Percentiles rank a stretch among this genome's conserved stretches.
phyloP scores from a whole-genome alignment of 2,329 filamentous ascomycete species.

The Fusarium lyarnte region DNA sequence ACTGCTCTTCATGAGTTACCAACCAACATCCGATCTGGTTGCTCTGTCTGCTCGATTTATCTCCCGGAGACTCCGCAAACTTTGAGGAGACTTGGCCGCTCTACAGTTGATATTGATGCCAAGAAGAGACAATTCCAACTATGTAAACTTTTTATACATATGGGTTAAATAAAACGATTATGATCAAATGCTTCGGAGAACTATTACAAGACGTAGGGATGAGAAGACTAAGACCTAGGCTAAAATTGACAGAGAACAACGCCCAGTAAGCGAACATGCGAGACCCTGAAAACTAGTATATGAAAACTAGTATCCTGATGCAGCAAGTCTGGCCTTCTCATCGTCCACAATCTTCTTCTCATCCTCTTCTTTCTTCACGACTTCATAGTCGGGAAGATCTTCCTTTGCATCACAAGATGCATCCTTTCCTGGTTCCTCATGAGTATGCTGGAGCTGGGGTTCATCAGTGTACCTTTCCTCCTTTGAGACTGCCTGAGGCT shows the following conservation, averaged over 20 bases:
- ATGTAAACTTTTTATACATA: too few relatives aligned
- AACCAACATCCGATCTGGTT: too few relatives aligned
- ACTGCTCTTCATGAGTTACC: too few relatives aligned
- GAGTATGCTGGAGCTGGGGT: too few relatives aligned
- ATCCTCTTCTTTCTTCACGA: constrained; percentile 1
- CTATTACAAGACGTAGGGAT: background rate
- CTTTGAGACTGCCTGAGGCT: background rate
- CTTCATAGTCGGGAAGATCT: constrained; percentile 34
- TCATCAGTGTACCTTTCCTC: too few relatives aligned
- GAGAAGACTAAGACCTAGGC: background rate
- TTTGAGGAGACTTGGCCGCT: too few relatives aligned
- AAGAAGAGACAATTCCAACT: too few relatives aligned
- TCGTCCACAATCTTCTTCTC: constrained; percentile 31
- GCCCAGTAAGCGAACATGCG: background rate
- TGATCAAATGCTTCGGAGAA: background rate
- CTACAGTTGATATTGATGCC: too few relatives aligned
- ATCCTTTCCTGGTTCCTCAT: too few relatives aligned
- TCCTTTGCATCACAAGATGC: constrained; percentile 9
- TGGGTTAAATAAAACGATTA: background rate
- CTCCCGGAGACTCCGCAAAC: too few relatives aligned
- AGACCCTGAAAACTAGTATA: constrained; percentile 10
- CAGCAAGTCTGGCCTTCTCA: constrained; percentile 44
- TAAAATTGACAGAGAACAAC: background rate
- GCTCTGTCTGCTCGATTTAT: too few relatives aligned
- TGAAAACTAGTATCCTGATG: constrained; percentile 28